A percentile compares a stretch with the other conserved stretches of the same genome.
These are phyloP conservation scores for Chalciporus sp. DNA, from an alignment of 1,284 basidiomycete species.

Conservation along the genomic window DNA sequence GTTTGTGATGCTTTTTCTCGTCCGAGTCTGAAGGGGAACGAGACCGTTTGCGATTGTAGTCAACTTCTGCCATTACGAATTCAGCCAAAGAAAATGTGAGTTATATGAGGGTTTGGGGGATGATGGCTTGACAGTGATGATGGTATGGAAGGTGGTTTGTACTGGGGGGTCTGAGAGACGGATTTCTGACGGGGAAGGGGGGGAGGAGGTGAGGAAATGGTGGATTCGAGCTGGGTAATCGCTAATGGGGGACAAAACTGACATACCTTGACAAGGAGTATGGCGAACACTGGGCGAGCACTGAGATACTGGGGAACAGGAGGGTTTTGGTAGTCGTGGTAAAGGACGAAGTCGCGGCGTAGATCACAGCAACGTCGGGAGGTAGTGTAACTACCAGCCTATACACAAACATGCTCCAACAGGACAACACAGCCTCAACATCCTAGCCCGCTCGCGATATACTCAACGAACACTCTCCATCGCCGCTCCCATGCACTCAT, in stretches of 20 bases:
- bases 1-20: conserved; percentile 76
- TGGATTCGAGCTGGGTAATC: conserved; percentile 38
- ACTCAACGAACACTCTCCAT: conserved; percentile 55
- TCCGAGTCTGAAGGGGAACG: conserved; percentile 83
- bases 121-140: conserved; percentile 40
- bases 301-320: neutral
- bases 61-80: conserved; percentile 79
- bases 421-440: conserved; percentile 24
- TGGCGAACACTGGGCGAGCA: neutral
- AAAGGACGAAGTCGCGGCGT: conserved; percentile 1
- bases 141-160: conserved; percentile 46
- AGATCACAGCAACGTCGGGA: neutral
- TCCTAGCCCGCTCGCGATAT: conserved; percentile 30
- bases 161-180: conserved; percentile 32
- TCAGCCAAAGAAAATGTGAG: conserved; percentile 52
- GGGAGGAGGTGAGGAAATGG: conserved; percentile 39
- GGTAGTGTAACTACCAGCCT: neutral
- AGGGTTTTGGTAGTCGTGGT: conserved; percentile 12
- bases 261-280: conserved; percentile 32
- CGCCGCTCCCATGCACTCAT: conserved; percentile 49
- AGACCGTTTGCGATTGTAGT: conserved; percentile 80
- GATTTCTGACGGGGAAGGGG: conserved; percentile 34
- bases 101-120: conserved; percentile 40
- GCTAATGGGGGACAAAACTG: conserved; percentile 21
- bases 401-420: conserved; percentile 28